Conservation (phyloP, 2,329 filamentous ascomycete species). For the Exophiala xenobiotica region DNA sequence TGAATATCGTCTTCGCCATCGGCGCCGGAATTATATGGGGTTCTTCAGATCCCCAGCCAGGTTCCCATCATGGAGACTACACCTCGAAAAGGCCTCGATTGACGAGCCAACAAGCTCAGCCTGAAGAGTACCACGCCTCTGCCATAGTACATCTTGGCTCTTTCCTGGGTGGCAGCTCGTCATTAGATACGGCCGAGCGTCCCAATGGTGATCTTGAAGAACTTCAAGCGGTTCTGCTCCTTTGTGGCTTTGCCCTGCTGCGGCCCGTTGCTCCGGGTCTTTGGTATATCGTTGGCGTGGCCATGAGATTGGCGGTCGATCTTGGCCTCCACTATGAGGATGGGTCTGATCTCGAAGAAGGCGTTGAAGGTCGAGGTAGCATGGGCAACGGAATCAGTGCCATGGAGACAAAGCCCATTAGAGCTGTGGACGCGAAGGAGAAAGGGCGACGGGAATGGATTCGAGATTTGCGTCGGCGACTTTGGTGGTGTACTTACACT, state of each 20-base stretch:
- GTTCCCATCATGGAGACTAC: constrained; percentile 32
- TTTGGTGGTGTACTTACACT: constrained; percentile 98
- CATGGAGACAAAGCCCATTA: constrained; percentile 31
- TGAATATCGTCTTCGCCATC: constrained; percentile 97
- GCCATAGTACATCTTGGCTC: constrained; percentile 89
- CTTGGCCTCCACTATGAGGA: constrained; percentile 92
- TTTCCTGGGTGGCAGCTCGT: constrained; percentile 68
- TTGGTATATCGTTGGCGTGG: constrained; percentile 97
- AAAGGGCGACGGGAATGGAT: constrained; percentile 75
- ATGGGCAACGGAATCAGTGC: not conserved
- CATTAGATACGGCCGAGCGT: constrained; percentile 56
- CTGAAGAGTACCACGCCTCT: constrained; percentile 94
- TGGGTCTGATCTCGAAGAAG: constrained; percentile 63
- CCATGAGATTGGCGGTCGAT: constrained; percentile 84
- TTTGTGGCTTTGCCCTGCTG: constrained; percentile 88
- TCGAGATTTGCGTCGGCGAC: constrained; percentile 76
- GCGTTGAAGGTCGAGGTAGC: constrained; percentile 31
- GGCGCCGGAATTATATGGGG: constrained; percentile 84
- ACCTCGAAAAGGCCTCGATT: constrained; percentile 52
- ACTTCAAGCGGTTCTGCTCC: constrained; percentile 83
- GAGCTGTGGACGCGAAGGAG: constrained; percentile 52
- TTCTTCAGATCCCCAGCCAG: constrained; percentile 29
- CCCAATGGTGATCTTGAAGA: constrained; percentile 90
- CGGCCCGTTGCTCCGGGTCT: constrained; percentile 88
- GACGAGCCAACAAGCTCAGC: constrained; percentile 66